Evolutionary conservation across 2,329 filamentous ascomycete genomes (phyloP).

Genomic region (Hortaea werneckii): DNA sequence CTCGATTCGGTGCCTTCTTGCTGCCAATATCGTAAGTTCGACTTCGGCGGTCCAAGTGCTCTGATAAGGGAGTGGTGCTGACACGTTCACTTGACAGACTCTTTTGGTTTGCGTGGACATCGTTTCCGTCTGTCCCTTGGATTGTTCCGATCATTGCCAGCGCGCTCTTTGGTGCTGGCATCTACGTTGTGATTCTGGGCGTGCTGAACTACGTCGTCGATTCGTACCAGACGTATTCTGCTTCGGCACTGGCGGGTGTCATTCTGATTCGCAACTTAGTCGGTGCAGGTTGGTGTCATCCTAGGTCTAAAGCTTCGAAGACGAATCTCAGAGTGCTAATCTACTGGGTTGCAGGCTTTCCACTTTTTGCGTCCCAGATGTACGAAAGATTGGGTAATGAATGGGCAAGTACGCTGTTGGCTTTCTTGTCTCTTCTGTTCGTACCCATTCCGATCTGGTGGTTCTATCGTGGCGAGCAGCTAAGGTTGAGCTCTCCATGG

Average conservation of each 20-base stretch:
- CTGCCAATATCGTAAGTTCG: conserved; percentile 9
- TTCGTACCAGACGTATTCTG: conserved; percentile 35
- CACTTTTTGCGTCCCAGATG: conserved; percentile 29
- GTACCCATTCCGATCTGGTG: conserved; percentile 12
- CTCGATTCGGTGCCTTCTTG: conserved; percentile 11
- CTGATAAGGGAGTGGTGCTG: not conserved
- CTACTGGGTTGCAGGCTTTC: conserved; percentile 15
- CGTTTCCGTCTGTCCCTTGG: conserved; percentile 14
- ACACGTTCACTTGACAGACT: not conserved
- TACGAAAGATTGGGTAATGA: conserved; percentile 32
- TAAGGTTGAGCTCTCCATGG: conserved; percentile 9
- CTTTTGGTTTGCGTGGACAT: conserved; percentile 22
- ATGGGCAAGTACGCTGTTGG: conserved; percentile 37
- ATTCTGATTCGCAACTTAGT: conserved; percentile 11
- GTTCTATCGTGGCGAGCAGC: conserved; percentile 7
- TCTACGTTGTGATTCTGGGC: conserved; percentile 41
- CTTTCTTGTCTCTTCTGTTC: conserved; percentile 32
- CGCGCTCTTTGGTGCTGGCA: conserved; percentile 39
- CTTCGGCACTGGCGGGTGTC: conserved; percentile 31
- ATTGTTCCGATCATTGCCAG: conserved; percentile 39
- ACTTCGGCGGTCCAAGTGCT: not conserved
- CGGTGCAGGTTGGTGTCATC: not conserved
- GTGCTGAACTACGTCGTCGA: conserved; percentile 41
- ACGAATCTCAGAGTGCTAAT: too few relatives aligned
- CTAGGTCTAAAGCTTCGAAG: too few relatives aligned